Base-by-base conservation (phyloP, 2,329 filamentous ascomycete genomes). In the Tolypocladium nubicola region DNA sequence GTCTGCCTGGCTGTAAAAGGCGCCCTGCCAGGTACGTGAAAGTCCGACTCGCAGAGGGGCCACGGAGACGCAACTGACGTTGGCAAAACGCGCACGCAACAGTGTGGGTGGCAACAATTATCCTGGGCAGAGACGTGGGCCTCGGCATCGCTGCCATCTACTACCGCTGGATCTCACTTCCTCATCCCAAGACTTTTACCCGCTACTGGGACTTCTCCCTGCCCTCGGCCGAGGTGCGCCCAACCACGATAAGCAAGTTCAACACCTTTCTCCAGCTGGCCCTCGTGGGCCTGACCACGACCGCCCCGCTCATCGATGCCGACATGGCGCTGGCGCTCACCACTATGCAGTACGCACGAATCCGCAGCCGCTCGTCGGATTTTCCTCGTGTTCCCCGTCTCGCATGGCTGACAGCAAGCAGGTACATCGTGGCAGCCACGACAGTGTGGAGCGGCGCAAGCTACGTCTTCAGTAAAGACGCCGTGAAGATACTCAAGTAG, bases 191-290 rank as follows among this genome's bases (percentile, higher is more conserved):
- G 75, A 97, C 94, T 0, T 89, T 97, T 72, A 75, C 82, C 21
- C 80, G 94, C 21, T 99, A 97, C 73, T 99, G 94, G 94, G 94
- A 99, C 73, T 97, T 99, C 69, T 93, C 89, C 3, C 80, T 99
- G 16, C 94, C 90, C 2, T 89, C 86, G 43, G 90, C 90, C 3
- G 89, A 94, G 72, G 90, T 95, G 7, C 87, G 84, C 59, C 90
- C 90, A 1, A 94, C 90, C 0, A 87, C 81, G 1, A 89, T 95
- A 60, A 91, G 87, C 73, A 95, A 95, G 76, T 86, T 91, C 72
- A 99, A 99, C 73, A 99, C 94, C 0, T 91, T 95, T 49, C 75
- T 97, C 64, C 94, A 99, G 71, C 77, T 99, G 23, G 84, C 86
- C 5, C 80, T 99, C 14, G 88, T 99, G 66, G 93, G 92, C 21